These are phyloP conservation scores for Claviceps sp. DNA, from an alignment of 2,329 filamentous ascomycete species.

Conservation along the genomic window DNA sequence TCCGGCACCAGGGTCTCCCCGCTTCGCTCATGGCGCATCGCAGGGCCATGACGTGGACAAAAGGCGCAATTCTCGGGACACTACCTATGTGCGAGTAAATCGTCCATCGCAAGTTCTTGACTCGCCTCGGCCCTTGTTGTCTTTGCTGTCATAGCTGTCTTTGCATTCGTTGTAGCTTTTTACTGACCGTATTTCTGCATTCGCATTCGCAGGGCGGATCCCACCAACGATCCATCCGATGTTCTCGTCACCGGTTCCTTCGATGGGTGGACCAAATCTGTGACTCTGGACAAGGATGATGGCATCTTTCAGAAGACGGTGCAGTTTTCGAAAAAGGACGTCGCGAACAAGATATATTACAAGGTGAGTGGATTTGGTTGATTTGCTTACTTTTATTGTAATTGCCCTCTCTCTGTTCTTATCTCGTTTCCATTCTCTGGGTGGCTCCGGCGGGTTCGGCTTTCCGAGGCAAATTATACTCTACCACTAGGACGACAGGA, in stretches of 20 bases:
- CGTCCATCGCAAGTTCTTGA: neutral
- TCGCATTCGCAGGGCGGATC: constrained; percentile 53
- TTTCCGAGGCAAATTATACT: neutral
- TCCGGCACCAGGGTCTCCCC: neutral
- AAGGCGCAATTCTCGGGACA: too few relatives aligned
- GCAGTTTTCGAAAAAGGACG: constrained; percentile 41
- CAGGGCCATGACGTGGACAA: neutral
- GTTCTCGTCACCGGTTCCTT: constrained; percentile 79
- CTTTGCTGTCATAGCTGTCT: too few relatives aligned
- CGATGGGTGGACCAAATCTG: constrained; percentile 81
- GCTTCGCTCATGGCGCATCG: neutral
- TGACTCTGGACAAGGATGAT: constrained; percentile 66
- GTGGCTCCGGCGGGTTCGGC: neutral
- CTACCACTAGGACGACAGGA: neutral
- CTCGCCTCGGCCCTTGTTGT: neutral
- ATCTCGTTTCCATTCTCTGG: neutral
- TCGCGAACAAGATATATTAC: constrained; percentile 69
- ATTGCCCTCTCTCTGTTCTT: neutral
- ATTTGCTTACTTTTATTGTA: neutral
- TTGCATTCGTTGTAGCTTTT: too few relatives aligned
- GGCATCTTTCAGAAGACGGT: constrained; percentile 71
- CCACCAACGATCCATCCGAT: constrained; percentile 62
- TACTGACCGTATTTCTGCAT: constrained; percentile 4
- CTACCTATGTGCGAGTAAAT: neutral
- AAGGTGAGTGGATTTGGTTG: constrained; percentile 52